Evolutionary conservation across 306 rosid species (phyloP), one percentile per base, ranked within the genome.

Genomic region (Cucurbita maxima): DNA sequence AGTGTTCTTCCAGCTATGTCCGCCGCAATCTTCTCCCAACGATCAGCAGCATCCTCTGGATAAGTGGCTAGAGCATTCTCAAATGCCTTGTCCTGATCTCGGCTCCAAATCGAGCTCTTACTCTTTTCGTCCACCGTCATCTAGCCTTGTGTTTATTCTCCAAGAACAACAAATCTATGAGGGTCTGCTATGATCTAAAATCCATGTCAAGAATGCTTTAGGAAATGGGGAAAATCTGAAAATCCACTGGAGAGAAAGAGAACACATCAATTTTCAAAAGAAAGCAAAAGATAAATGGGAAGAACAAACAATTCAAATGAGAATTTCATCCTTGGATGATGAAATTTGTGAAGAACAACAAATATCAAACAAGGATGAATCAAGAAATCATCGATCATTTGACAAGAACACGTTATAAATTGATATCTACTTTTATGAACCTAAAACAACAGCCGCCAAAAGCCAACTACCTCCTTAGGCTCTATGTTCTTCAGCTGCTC

Each of bases 71-170:
- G 75, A 13, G 96, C 96, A 75, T 82, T 87, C 86, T 93, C 98
- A 81, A 93, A 93, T 63, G 93, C 96, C 79, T 87, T 93, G 55
- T 93, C 97, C 78, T 93, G 89, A 75, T 93, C 98, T 74, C 87
- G 72, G 76, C 88, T 93, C 98, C 98, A 93, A 74, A 76, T 80
- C 78, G 92, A 86, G 90, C 83, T 79, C 85, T 86, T 80, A 51
- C 75, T 88, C 30, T 63, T 86, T 81, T 88, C 92, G 67, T 90
- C 96, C 76, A 72, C 87, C 58, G 86, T 77, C 98, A 88, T 92
- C 85, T 78, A 78, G 80, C 68, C 76, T 76, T 56, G 55, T 58
- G 63, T 41, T 19, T 54, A 79, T 72, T 72, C 78, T 71, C 71
- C 84, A 61, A 73, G 75, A 76, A 51, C 67, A 61, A 52, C 10